phyloP scores from a whole-genome alignment of 73 alveolate genomes.

The Paramecium bursaria region DNA sequence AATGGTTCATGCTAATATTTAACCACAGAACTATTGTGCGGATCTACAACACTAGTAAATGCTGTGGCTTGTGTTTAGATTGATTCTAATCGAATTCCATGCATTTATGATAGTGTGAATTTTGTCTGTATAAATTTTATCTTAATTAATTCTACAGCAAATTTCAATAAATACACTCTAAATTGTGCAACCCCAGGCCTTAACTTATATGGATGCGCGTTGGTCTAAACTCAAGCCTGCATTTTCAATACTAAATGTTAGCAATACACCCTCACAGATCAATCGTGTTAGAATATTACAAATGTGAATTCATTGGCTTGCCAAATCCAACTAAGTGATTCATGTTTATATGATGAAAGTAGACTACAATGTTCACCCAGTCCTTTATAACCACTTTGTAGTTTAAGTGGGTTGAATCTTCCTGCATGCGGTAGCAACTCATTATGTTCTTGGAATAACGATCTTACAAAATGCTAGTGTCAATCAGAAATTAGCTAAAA shows the following conservation, averaged over 20 bases:
- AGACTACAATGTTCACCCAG: neutral
- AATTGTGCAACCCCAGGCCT: constrained; percentile 38
- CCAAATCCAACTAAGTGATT: neutral
- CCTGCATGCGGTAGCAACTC: neutral
- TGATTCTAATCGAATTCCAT: neutral
- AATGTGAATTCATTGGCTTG: constrained; percentile 30
- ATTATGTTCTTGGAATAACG: constrained; percentile 4
- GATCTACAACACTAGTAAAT: too few species aligned
- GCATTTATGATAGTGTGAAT: neutral
- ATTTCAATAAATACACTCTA: neutral
- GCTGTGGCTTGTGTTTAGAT: too few species aligned
- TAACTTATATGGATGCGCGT: neutral
- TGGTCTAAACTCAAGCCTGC: neutral
- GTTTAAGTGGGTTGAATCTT: neutral
- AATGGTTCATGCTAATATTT: too few species aligned
- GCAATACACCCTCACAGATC: neutral
- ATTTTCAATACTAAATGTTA: constrained; percentile 12
- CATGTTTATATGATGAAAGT: neutral
- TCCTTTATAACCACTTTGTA: neutral
- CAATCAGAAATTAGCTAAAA: neutral
- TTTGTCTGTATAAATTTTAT: too few species aligned
- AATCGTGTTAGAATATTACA: neutral
- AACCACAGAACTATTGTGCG: too few species aligned
- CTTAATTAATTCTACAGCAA: neutral
- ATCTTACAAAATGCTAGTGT: constrained; percentile 2